Base-by-base conservation (phyloP, 2,329 filamentous ascomycete species). In the Periconia digitata region DNA sequence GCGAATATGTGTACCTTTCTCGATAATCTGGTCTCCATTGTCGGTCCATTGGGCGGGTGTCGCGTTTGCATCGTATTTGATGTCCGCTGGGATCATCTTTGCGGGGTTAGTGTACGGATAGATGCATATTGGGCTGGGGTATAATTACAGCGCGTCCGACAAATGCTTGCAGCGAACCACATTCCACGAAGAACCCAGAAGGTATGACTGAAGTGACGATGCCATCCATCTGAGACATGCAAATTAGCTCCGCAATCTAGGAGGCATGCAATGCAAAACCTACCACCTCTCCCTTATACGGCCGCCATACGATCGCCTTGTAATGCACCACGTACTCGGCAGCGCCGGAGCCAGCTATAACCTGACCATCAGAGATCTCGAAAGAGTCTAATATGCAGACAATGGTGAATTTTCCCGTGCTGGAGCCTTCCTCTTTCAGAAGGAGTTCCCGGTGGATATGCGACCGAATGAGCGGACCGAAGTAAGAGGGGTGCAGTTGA, bases 261-360 rank as follows among this genome's bases (percentile, higher is more conserved):
- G 32, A 21, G 21, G 37, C 36, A 37, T 40, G 21, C 20, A 24
- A 45, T 23, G 42, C 23, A 40, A 50, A 45, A 75, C 87, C 74
- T 84, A 95, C 94, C 72, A 94, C 95, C 80, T 99, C 94, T 66
- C 94, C 92, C 74, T 94, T 92, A 79, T 97, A 99, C 10, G 94
- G 94, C 66, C 92, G 85, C 92, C 92, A 99, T 49, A 99, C 90
- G 51, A 99, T 92, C 44, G 94, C 94, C 52, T 92, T 89, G 71
- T 96, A 99, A 63, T 89, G 85, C 40, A 99, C 91, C 0, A 89
- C 95, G 70, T 96, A 99, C 73, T 96, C 90, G 17, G 94, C 92
- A 59, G 95, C 81, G 8, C 92, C 94, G 53, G 88, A 95, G 8
- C 92, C 90, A 3, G 94, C 92, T 47, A 96, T 82, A 53, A 99